A percentile compares a stretch with the other conserved stretches of the same genome.
Evolutionary conservation across 2,329 filamentous ascomycete genomes (phyloP).

Genomic region (Fonsecaea multimorphosa): DNA sequence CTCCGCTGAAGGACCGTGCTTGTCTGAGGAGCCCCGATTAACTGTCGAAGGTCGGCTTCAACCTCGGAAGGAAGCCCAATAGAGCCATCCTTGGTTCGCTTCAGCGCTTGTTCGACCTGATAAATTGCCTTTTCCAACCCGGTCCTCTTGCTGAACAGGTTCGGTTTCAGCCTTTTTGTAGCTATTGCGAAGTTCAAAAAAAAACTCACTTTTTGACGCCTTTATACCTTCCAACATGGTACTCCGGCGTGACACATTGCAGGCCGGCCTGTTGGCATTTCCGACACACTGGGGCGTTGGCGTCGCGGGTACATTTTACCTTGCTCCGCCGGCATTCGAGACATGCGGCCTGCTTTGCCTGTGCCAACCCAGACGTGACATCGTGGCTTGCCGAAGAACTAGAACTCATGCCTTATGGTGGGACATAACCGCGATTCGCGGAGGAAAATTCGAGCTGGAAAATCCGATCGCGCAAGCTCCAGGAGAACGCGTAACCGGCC

Average conservation of each 20-base stretch:
- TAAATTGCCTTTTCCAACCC: conserved; percentile 76
- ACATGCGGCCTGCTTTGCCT: conserved; percentile 50
- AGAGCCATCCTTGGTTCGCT: conserved; percentile 58
- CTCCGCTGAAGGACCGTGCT: conserved; percentile 40
- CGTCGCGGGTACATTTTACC: conserved; percentile 68
- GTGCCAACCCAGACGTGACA: conserved; percentile 23
- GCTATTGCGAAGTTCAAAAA: background rate
- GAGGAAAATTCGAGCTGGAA: background rate
- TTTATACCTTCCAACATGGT: conserved; percentile 74
- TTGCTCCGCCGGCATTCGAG: conserved; percentile 71
- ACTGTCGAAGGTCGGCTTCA: conserved; percentile 56
- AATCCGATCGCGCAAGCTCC: background rate
- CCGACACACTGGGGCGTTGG: conserved; percentile 62
- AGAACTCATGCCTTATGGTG: conserved; percentile 32
- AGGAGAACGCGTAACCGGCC: background rate
- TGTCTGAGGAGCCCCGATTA: conserved; percentile 57
- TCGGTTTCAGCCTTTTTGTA: conserved; percentile 27
- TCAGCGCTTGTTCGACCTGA: conserved; percentile 73
- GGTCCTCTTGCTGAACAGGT: conserved; percentile 67
- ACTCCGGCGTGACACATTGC: conserved; percentile 73
- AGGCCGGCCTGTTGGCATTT: conserved; percentile 64
- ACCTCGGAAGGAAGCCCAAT: conserved; percentile 52
- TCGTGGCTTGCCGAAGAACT: conserved; percentile 24
- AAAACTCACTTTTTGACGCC: conserved; percentile 74
- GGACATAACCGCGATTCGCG: conserved; percentile 14